Evolutionary conservation across 306 rosid genomes (phyloP), one percentile per base, ranked within the genome.

Genomic region (Fragaria ananassa): DNA sequence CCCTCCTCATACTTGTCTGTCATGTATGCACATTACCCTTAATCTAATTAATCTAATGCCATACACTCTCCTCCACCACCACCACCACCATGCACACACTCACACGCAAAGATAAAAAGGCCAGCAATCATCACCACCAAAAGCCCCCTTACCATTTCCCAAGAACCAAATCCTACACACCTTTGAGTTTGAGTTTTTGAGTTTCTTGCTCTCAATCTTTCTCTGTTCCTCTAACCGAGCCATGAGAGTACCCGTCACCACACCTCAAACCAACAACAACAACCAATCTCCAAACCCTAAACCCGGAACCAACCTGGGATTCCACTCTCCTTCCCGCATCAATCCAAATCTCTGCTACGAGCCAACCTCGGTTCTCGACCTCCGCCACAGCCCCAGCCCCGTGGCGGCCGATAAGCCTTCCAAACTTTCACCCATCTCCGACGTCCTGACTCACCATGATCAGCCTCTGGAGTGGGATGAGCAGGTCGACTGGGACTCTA

Each of bases 291-390:
- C 65, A 18, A 83, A 64, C 76, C 84, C 81, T 17, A 84, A 81
- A 79, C 79, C 87, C 67, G 81, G 31, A 29, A 68, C 72, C 51
- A 44, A 29, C 77, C 71, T 66, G 17, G 72, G 63, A 63, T 68
- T 21, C 25, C 66, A 69, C 83, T 15, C 81, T 11, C 8, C 39
- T 84, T 21, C 79, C 50, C 57, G 68, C 35, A 70, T 44, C 74
- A 69, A 34, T 63, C 80, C 84, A 5, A 81, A 58, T 80, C 46
- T 78, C 10, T 83, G 82, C 83, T 86, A 86, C 96, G 98, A 93
- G 71, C 95, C 97, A 77, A 91, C 90, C 15, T 91, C 98, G 2
- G 97, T 93, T 21, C 91, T 93, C 17, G 98, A 93, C 70, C 90
- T 88, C 31, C 84, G 89, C 45, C 91, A 91, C 13, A 93, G 96